These are phyloP conservation scores for Triticum timopheevii DNA, from an alignment of 176 grass and related monocot genomes.

Conservation along the genomic window DNA sequence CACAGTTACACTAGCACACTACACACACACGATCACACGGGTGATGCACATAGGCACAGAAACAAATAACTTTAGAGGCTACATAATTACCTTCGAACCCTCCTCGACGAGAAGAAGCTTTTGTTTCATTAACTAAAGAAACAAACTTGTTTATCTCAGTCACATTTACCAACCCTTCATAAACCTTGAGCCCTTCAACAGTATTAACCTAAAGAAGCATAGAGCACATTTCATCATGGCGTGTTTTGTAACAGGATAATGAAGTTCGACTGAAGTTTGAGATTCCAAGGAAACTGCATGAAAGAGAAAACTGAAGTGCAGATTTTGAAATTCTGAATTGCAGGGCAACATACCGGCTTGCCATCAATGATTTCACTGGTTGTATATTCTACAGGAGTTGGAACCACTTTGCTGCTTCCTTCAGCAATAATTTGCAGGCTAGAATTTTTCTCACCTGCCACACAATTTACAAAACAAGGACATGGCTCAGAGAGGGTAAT, in stretches of 20 bases:
- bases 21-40: background rate
- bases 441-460: slow-evolving; percentile 28
- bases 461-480: slow-evolving; percentile 7
- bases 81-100: slow-evolving; percentile 63
- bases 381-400: slow-evolving; percentile 48
- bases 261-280: background rate
- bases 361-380: slow-evolving; percentile 68
- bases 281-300: slow-evolving; percentile 15
- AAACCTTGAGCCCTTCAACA: slow-evolving; percentile 93
- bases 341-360: slow-evolving; percentile 37
- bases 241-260: background rate
- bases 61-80: background rate
- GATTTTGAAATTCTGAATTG: background rate
- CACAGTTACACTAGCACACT: background rate
- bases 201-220: slow-evolving; percentile 62
- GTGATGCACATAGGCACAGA: background rate
- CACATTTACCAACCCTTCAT: slow-evolving; percentile 67
- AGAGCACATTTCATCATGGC: slow-evolving; percentile 4
- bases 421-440: slow-evolving; percentile 13
- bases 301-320: background rate
- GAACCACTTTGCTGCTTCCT: slow-evolving; percentile 40
- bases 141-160: slow-evolving; percentile 56
- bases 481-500: background rate
- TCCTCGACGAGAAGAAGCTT: slow-evolving; percentile 51
- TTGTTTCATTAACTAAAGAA: slow-evolving; percentile 78